Conservation (phyloP, 78 protist species). For the Dictyostelium purpureum region DNA sequence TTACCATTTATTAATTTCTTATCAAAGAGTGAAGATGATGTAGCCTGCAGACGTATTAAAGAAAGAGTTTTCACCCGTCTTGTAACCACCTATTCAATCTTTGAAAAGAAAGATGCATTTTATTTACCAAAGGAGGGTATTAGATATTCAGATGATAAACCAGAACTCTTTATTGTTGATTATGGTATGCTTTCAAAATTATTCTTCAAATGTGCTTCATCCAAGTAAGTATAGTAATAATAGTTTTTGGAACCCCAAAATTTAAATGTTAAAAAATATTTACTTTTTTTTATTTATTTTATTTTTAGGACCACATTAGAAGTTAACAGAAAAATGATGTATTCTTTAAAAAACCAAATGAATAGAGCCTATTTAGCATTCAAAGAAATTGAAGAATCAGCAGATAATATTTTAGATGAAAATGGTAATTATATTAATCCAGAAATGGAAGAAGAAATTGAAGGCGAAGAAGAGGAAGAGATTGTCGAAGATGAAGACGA, state of each 20-base stretch:
- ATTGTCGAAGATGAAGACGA: conserved; percentile 8
- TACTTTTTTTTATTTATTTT: neutral
- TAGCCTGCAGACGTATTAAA: conserved; percentile 18
- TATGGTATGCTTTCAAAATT: conserved; percentile 40
- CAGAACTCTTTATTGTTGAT: conserved; percentile 42
- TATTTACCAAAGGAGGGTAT: conserved; percentile 12
- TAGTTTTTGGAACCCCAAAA: too few relatives aligned
- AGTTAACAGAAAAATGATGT: conserved; percentile 22
- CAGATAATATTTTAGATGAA: conserved; percentile 32
- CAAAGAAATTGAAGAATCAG: conserved; percentile 47
- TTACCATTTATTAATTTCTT: conserved; percentile 59
- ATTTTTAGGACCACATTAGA: neutral
- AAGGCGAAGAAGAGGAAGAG: neutral
- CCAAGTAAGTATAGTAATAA: conserved; percentile 17
- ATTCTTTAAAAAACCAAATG: neutral
- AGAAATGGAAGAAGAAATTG: conserved; percentile 1
- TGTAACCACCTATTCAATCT: conserved; percentile 57
- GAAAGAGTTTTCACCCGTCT: conserved; percentile 48
- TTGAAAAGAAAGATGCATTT: conserved; percentile 38
- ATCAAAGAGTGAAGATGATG: conserved; percentile 37
- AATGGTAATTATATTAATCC: neutral
- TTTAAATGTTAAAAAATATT: neutral
- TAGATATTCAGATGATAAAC: neutral
- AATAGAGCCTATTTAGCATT: neutral
- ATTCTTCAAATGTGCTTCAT: conserved; percentile 49